Conservation (phyloP, 306 rosid species). For the Cicer yamashitae region DNA sequence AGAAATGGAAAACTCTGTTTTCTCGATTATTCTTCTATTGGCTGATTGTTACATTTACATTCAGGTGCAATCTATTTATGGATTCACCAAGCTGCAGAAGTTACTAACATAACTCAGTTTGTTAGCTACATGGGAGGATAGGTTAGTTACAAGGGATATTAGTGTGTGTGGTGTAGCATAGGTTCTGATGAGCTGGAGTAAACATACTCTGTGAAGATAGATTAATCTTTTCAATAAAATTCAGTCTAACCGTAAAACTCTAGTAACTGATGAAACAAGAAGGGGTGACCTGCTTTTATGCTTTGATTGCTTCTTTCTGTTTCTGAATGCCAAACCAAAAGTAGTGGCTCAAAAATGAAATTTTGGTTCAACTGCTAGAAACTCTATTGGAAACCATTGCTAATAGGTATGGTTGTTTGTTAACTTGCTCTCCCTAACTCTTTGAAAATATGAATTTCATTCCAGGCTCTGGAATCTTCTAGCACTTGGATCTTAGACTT, state of each 20-base stretch:
- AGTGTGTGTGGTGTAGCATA: background rate
- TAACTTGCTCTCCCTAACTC: slow-evolving; percentile 5
- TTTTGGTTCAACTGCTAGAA: slow-evolving; percentile 11
- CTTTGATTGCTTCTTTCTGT: slow-evolving; percentile 38
- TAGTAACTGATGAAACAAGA: background rate
- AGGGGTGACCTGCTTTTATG: slow-evolving; percentile 24
- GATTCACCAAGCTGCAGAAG: too few relatives aligned
- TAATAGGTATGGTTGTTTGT: slow-evolving; percentile 23
- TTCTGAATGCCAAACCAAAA: slow-evolving; percentile 22
- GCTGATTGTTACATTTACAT: too few relatives aligned
- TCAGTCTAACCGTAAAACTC: background rate
- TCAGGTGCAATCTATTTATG: too few relatives aligned
- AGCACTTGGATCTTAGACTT: slow-evolving; percentile 89
- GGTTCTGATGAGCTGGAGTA: background rate
- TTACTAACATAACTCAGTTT: too few relatives aligned
- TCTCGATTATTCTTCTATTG: too few relatives aligned
- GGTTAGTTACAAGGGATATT: background rate
- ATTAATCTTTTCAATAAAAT: background rate
- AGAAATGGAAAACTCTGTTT: too few relatives aligned
- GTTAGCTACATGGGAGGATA: too few relatives aligned
- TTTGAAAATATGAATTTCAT: slow-evolving; percentile 26
- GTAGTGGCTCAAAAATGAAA: background rate
- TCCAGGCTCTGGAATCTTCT: slow-evolving; percentile 88
- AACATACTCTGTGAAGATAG: background rate
- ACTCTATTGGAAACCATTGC: background rate